Conservation (phyloP, 192 early-diverging fungal genomes). For the Linderina pennispora region DNA sequence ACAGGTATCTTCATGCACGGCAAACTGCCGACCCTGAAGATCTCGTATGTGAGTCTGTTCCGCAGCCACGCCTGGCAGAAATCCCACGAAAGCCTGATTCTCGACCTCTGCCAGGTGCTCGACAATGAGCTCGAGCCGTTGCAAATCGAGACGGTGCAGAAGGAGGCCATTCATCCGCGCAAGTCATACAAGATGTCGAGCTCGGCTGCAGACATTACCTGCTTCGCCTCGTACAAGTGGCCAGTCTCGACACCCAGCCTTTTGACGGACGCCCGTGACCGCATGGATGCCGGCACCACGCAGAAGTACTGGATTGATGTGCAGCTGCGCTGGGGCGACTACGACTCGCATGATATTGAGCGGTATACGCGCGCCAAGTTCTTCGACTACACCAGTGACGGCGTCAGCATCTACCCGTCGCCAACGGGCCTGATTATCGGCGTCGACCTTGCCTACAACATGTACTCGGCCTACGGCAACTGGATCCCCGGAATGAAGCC, state of each 20-base stretch:
- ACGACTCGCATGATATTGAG: constrained; percentile 98
- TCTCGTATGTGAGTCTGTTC: constrained; percentile 98
- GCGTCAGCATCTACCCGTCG: constrained; percentile 99
- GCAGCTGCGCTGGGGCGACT: constrained; percentile 98
- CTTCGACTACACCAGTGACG: constrained; percentile 96
- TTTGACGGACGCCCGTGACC: constrained; percentile 88
- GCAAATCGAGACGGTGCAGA: constrained; percentile 97
- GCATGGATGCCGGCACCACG: constrained; percentile 94
- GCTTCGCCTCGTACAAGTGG: constrained; percentile 98
- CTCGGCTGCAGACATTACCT: constrained; percentile 84
- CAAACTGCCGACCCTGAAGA: constrained; percentile 99
- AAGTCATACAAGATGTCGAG: constrained; percentile 99
- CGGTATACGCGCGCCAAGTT: constrained; percentile 97
- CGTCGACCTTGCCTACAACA: constrained; percentile 95
- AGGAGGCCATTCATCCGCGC: constrained; percentile 98
- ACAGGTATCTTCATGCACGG: constrained; percentile 99
- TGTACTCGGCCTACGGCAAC: constrained; percentile 92
- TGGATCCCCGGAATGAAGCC: constrained; percentile 99
- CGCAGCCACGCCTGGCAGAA: constrained; percentile 99
- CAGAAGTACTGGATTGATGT: constrained; percentile 99
- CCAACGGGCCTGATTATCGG: constrained; percentile 95
- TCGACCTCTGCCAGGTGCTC: constrained; percentile 88
- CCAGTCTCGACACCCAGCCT: constrained; percentile 92
- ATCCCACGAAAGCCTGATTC: constrained; percentile 80
- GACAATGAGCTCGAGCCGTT: constrained; percentile 96